Base-by-base conservation (phyloP, 768 basidiomycete genomes). In the Termitomyces eurrhizus region DNA sequence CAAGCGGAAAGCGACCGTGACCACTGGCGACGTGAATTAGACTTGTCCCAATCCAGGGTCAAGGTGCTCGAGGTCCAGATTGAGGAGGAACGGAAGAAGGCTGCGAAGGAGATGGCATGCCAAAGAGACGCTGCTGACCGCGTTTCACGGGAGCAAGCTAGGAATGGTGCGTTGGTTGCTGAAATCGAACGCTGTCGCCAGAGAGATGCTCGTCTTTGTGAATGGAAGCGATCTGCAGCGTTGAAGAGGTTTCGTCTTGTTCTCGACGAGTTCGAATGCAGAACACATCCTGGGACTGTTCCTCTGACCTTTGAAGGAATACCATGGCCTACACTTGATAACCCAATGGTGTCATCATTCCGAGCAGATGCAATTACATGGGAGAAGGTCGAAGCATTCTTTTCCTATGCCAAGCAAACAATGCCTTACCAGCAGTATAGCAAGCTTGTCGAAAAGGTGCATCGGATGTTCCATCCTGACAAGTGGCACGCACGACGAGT, bases 281-380 rank as follows among this genome's bases (percentile, higher is more conserved):
- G 54, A 39, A 66, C 61, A 52, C 67, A 67, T 61, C 65, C 52
- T 37, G 67, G 67, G 56, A 39, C 58, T 11, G 54, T 59, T n/a
- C 69, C 66, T 8, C 57, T 67, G 50, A 65, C 62, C 41, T 60
- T 62, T 13, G 37, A n/a, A 13, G 59, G 44, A 14, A 52, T 70
- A 42, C 69, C 69, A 18, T 68, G 68, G 68, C 59, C 59, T 14
- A 45, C 60, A 4, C 33, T 58, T 32, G 53, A 54, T 41, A 54
- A 54, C 18, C 53, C 53, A 13, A 41, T 53, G 39, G 39, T 37
- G 44, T 2, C 32, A 36, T 59, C 54, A 35, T 51, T 21, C 41
- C 52, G 33, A 52, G 33, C 55, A 4, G 18, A 56, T 11, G 24
- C 36, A 14, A 37, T 64, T 4, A 58, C 50, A 49, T 62, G 61